Base-by-base conservation (phyloP, 345 rosid genomes). In the Hevea brasiliensis region DNA sequence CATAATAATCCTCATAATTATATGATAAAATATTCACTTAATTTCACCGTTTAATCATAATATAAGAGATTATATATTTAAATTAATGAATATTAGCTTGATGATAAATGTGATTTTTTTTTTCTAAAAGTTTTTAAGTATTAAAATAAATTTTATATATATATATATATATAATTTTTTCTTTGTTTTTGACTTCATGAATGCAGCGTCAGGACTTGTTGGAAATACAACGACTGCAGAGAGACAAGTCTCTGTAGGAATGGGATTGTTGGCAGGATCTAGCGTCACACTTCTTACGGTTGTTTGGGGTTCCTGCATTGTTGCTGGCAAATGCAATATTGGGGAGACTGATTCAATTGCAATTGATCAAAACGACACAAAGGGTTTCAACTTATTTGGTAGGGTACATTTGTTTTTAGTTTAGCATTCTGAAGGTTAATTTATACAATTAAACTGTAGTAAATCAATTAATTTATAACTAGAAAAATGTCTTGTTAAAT, bases 241-340 rank as follows among this genome's bases (percentile, higher is more conserved):
- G 65, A 82, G 76, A 37, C 77, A 77, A 53, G 82, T 85, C 3
- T 58, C 73, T 6, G 77, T 74, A 8, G 82, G 84, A 53, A 79
- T 85, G 63, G 85, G 87, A 2, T 70, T 82, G 76, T n/a, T 82
- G 70, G 87, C 83, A 0, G 87, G 87, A 29, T 81, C 87, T 11
- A 74, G 82, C 20, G 81, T 75, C 17, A 64, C 79, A 74, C 82
- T 79, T 29, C 70, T 84, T 11, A 84, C 87, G 7, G n/a, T 85
- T 54, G 41, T 82, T 2, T 85, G 87, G 87, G 87, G 87, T 48
- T 69, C 85, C 21, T 82, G 87, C 42, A 68, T 73, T 14, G 51
- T 77, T 56, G 79, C 67, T 7, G 84, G 82, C 32, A 70, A 71
- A 60, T 71, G 74, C 15, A 67, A 71, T 45, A 71, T 71, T 20